phyloP scores from a whole-genome alignment of 2,329 filamentous ascomycete genomes.

The Penicillium digitatum region DNA sequence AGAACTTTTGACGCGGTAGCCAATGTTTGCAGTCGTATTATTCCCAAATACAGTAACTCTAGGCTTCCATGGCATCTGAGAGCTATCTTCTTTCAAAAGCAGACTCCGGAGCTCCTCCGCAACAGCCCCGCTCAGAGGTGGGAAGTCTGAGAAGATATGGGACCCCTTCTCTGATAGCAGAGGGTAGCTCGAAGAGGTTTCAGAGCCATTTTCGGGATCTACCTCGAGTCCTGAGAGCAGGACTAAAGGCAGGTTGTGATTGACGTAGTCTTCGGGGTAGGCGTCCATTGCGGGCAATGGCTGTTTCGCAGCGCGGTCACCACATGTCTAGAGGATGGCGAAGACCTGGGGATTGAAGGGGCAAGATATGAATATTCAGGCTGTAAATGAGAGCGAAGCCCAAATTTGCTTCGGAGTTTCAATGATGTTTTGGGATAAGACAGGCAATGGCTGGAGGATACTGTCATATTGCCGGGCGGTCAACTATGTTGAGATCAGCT shows the following conservation, averaged over 20 bases:
- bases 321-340: conserved; percentile 28
- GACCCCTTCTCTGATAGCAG: conserved; percentile 56
- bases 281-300: conserved; percentile 44
- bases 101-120: conserved; percentile 63
- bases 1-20: conserved; percentile 68
- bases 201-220: conserved; percentile 32
- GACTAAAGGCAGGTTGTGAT: conserved; percentile 81
- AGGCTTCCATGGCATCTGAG: conserved; percentile 62
- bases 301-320: conserved; percentile 28
- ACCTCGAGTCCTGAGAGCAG: conserved; percentile 70
- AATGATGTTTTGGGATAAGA: conserved; percentile 5
- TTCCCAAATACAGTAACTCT: conserved; percentile 48
- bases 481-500: background rate
- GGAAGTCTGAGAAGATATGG: conserved; percentile 66
- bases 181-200: conserved; percentile 41
- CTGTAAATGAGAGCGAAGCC: background rate
- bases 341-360: background rate
- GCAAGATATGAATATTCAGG: background rate
- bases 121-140: conserved; percentile 61
- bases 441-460: background rate
- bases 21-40: conserved; percentile 42
- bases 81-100: conserved; percentile 63
- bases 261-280: conserved; percentile 64
- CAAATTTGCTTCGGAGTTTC: background rate
- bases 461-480: conserved; percentile 7